Evolutionary conservation across 2,329 filamentous ascomycete genomes (phyloP).

Genomic region (Monilinia fructigena): DNA sequence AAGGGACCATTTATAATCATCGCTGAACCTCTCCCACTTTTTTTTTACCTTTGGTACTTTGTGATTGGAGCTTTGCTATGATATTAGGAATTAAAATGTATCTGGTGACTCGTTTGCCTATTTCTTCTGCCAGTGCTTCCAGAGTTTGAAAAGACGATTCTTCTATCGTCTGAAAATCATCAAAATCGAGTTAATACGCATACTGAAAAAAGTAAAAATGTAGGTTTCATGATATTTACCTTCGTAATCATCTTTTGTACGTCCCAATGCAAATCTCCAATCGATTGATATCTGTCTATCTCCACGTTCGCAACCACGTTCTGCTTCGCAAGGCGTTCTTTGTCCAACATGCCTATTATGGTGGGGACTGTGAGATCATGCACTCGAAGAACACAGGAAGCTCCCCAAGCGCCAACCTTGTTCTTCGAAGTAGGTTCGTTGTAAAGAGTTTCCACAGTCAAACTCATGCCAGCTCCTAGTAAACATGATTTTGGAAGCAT

Average conservation of each 20-base stretch:
- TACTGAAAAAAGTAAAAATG: neutral
- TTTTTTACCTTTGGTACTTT: conserved; percentile 1
- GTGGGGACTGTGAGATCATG: conserved; percentile 62
- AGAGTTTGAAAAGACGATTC: conserved; percentile 61
- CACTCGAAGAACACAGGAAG: conserved; percentile 43
- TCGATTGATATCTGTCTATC: conserved; percentile 50
- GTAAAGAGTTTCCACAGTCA: conserved; percentile 47
- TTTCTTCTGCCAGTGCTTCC: conserved; percentile 56
- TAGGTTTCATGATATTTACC: conserved; percentile 46
- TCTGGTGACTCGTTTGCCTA: conserved; percentile 48
- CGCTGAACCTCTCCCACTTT: neutral
- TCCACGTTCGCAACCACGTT: conserved; percentile 62
- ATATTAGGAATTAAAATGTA: conserved; percentile 43
- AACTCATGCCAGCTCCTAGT: conserved; percentile 56
- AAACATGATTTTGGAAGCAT: conserved; percentile 67
- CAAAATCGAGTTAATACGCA: conserved; percentile 1
- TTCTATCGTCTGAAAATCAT: conserved; percentile 49
- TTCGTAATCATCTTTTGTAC: conserved; percentile 62
- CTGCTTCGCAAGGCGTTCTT: conserved; percentile 67
- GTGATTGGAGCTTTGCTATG: conserved; percentile 17
- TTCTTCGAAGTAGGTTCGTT: conserved; percentile 10
- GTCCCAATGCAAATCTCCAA: conserved; percentile 51
- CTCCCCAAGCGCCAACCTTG: neutral
- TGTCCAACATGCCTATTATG: conserved; percentile 69
- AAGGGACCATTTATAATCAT: neutral